A percentile compares a stretch with the other conserved stretches of the same genome.
Conservation (phyloP, 768 basidiomycete species). For the Coprinellus micaceus region DNA sequence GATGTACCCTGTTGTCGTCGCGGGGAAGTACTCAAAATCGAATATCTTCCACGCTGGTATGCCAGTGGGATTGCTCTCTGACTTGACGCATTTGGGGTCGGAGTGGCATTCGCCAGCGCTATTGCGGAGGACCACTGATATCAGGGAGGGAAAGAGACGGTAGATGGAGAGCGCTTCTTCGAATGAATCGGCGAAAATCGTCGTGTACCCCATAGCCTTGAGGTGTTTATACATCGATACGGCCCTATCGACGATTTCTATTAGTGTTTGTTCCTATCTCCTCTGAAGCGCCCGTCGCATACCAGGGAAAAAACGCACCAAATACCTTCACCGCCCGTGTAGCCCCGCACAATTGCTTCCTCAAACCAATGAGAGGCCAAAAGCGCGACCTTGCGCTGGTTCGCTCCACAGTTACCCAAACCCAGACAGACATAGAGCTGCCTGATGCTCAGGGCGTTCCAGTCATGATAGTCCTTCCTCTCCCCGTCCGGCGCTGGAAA, state of each 20-base stretch:
- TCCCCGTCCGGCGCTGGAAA: conserved; percentile 16
- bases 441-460: conserved; percentile 23
- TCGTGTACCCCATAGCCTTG: conserved; percentile 22
- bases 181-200: conserved; percentile 22
- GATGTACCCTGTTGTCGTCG: conserved; percentile 15
- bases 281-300: not conserved
- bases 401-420: conserved; percentile 24
- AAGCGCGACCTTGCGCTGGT: conserved; percentile 32
- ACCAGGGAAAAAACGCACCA: conserved; percentile 20
- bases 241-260: too few species aligned
- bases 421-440: conserved; percentile 26
- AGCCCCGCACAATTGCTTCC: conserved; percentile 17
- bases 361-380: conserved; percentile 27
- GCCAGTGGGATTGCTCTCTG: conserved; percentile 24
- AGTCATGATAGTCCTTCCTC: conserved; percentile 23
- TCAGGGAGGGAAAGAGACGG: conserved; percentile 28
- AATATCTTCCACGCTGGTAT: conserved; percentile 38
- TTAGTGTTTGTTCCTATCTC: conserved; percentile 25
- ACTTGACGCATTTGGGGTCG: conserved; percentile 25
- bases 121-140: conserved; percentile 25
- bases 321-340: conserved; percentile 27
- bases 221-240: conserved; percentile 20
- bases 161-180: conserved; percentile 26
- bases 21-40: conserved; percentile 25
- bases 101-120: conserved; percentile 23